phyloP scores from a whole-genome alignment of 78 protist species.

The Anaeramoeba ignava region DNA sequence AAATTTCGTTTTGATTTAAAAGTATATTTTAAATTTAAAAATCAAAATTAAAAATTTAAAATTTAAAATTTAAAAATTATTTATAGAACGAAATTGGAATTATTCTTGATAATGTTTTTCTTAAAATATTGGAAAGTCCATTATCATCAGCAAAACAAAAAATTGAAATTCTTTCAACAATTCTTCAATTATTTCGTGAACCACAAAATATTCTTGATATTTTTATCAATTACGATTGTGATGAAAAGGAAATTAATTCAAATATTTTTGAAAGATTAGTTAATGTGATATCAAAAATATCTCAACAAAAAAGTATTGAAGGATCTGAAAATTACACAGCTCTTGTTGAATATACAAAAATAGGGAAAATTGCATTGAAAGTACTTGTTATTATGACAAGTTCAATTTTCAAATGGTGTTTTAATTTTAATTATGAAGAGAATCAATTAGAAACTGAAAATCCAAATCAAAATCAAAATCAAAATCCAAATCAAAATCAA shows the following conservation, averaged over 20 bases:
- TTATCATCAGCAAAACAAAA: background rate
- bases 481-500: background rate
- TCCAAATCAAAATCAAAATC: background rate
- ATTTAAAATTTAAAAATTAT: too few relatives aligned
- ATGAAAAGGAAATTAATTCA: background rate
- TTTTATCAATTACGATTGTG: background rate
- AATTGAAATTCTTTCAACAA: background rate
- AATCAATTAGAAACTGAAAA: background rate
- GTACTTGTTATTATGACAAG: background rate
- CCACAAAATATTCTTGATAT: conserved; percentile 1
- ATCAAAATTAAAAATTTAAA: too few relatives aligned
- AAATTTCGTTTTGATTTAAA: too few relatives aligned
- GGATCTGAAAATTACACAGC: background rate
- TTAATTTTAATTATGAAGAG: background rate
- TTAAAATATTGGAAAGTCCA: background rate
- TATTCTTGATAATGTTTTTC: too few relatives aligned
- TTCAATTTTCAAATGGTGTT: background rate
- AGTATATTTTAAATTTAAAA: too few relatives aligned
- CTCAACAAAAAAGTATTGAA: background rate
- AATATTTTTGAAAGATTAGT: conserved; percentile 1
- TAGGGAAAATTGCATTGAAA: background rate
- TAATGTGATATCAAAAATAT: background rate
- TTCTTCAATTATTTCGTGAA: background rate
- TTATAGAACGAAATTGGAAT: too few relatives aligned
- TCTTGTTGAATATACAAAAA: background rate